Percentiles rank a stretch among this genome's conserved stretches.
These are phyloP conservation scores for Eurotiales sp. DNA, from an alignment of 2,329 filamentous ascomycete genomes.

Conservation along the genomic window DNA sequence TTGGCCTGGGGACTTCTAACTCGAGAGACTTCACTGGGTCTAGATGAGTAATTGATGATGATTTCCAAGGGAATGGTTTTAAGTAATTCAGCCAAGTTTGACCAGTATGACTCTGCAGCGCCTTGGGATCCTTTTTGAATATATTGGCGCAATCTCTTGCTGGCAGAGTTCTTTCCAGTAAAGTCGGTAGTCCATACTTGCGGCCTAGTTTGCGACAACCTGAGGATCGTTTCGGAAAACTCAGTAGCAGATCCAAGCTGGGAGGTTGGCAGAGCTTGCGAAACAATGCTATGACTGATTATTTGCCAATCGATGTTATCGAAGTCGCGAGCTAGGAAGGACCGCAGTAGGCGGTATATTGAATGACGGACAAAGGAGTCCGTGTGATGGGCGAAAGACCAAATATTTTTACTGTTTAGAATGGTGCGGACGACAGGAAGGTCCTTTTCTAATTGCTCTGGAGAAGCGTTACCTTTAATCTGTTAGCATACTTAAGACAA, in stretches of 20 bases:
- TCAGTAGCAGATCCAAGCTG: constrained; percentile 73
- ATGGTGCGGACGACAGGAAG: constrained; percentile 61
- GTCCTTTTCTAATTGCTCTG: constrained; percentile 57
- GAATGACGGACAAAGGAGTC: constrained; percentile 58
- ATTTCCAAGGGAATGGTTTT: constrained; percentile 52
- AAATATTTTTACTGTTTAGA: constrained; percentile 60
- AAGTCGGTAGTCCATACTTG: constrained; percentile 70
- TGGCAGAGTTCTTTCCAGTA: constrained; percentile 53
- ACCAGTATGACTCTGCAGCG: constrained; percentile 71
- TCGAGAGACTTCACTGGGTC: constrained; percentile 20
- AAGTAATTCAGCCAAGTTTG: constrained; percentile 61
- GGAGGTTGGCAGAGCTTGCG: constrained; percentile 66
- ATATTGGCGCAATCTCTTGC: constrained; percentile 63
- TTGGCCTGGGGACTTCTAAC: constrained; percentile 50
- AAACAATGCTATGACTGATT: constrained; percentile 66
- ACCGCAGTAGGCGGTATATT: constrained; percentile 54
- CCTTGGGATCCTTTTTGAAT: constrained; percentile 80
- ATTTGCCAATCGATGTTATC: constrained; percentile 58
- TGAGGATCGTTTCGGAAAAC: constrained; percentile 63
- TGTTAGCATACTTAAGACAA: constrained; percentile 14
- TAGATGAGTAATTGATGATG: constrained; percentile 25
- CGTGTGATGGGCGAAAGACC: constrained; percentile 55
- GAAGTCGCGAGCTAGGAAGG: constrained; percentile 47
- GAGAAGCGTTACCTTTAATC: constrained; percentile 29
- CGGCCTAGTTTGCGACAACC: constrained; percentile 62